Evolutionary conservation across 2,329 filamentous ascomycete species (phyloP).

Genomic region (Lecanosticta acicola): DNA sequence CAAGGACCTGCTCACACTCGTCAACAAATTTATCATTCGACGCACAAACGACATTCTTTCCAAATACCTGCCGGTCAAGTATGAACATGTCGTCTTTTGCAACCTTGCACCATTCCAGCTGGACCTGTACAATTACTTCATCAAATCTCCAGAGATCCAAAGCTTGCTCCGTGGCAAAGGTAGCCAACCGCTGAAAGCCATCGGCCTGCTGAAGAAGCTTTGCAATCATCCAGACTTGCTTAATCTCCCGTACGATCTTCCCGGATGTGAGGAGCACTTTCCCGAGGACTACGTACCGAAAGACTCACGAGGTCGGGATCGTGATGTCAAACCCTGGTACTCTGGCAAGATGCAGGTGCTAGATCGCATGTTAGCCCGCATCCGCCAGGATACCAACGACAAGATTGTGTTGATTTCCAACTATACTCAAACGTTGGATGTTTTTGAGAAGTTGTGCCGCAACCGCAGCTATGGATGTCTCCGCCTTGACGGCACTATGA

Average conservation of each 20-base stretch:
- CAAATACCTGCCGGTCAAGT: conserved; percentile 96
- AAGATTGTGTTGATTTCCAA: conserved; percentile 99
- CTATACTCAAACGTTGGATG: conserved; percentile 91
- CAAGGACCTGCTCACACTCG: conserved; percentile 70
- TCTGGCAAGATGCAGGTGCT: conserved; percentile 97
- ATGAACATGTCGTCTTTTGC: conserved; percentile 98
- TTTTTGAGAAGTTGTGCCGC: conserved; percentile 88
- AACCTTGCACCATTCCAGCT: conserved; percentile 88
- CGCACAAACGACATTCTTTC: conserved; percentile 96
- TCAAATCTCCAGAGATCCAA: conserved; percentile 91
- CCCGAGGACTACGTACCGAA: conserved; percentile 86
- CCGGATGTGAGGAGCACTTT: conserved; percentile 74
- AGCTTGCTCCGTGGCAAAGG: conserved; percentile 67
- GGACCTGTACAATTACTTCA: conserved; percentile 93
- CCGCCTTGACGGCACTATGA: conserved; percentile 94
- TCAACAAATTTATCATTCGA: conserved; percentile 98
- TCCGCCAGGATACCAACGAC: conserved; percentile 93
- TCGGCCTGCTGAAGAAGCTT: conserved; percentile 93
- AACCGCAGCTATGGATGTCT: conserved; percentile 77
- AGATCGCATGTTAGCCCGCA: conserved; percentile 89
- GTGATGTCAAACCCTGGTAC: conserved; percentile 91
- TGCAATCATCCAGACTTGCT: conserved; percentile 97
- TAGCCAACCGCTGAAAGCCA: conserved; percentile 78
- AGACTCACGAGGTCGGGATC: conserved; percentile 78
- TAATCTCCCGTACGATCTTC: conserved; percentile 73